Conservation (phyloP, 1,284 basidiomycete species). For the Gomphus bonarii region DNA sequence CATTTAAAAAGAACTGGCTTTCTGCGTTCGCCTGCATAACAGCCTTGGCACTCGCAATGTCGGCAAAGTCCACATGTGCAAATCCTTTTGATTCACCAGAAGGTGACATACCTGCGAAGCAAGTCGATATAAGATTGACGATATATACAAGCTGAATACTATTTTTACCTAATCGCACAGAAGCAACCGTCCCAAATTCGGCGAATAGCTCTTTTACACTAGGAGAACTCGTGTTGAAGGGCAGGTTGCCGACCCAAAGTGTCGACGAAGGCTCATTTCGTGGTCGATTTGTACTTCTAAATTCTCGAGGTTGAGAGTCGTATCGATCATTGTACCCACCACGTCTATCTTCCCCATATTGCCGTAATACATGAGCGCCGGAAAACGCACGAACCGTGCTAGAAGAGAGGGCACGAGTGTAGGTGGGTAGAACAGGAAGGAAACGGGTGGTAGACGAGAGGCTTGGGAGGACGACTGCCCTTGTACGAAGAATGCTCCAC, state of each 20-base stretch:
- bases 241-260: slow-evolving; percentile 95
- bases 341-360: not conserved
- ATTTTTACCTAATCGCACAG: not conserved
- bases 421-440: not conserved
- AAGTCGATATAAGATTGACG: not conserved
- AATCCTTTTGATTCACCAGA: slow-evolving; percentile 4
- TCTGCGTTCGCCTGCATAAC: not conserved
- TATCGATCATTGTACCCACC: not conserved
- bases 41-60: not conserved
- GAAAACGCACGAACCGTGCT: not conserved
- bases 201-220: not conserved
- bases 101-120: not conserved
- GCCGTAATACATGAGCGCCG: not conserved
- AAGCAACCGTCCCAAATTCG: not conserved
- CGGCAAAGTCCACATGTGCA: slow-evolving; percentile 1
- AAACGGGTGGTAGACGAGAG: not conserved
- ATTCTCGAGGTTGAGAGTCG: not conserved
- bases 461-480: not conserved
- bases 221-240: slow-evolving; percentile 54
- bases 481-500: not conserved
- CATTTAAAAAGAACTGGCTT: not conserved
- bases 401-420: not conserved
- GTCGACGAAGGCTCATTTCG: slow-evolving; percentile 31
- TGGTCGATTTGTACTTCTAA: not conserved
- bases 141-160: not conserved